Base-by-base conservation (phyloP, 1,284 basidiomycete genomes). In the Wallemia ichthyophaga region DNA sequence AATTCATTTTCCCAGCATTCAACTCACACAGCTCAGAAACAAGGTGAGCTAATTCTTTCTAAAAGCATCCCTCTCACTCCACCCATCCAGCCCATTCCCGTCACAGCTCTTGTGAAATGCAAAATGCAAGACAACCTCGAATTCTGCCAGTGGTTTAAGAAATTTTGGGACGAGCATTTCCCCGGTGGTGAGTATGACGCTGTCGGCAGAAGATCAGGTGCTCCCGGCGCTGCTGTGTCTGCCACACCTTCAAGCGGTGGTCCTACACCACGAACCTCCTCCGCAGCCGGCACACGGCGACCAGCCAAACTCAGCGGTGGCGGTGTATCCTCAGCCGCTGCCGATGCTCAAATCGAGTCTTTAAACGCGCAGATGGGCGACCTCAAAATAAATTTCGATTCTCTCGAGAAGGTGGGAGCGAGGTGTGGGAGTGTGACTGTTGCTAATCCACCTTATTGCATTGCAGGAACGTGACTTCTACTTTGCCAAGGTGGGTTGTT, bases 101-200 rank as follows among this genome's bases (percentile, higher is more conserved):
- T 99, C 26, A 91, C 95, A 64, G 82, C 76, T 65, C 78, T 99
- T 59, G 80, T 89, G 57, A 92, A 92, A 72, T 98, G 92, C 76
- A 96, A 96, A 75, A 98, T 98, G 92, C 94, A 96, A 71, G 94
- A 98, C 72, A 99, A 99, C 71, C 81, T 99, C 65, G 94, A 99
- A 70, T 98, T 98, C 72, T 69, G 92, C 60, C 92, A 99, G 71
- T 98, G 92, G 92, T 76, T 88, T 67, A 91, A 91, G 69, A 83
- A 83, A 59, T 95, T 82, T 71, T 98, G 94, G 92, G 89, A 96
- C 67, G 72, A 78, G 56, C 86, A 94, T 73, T 91, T 81, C 68
- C 79, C 81, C 2, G 92, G 91, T 0, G 81, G 85, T 60, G 76
- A 75, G 5, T 99, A 99, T 68, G 89, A 98, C 68, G 75, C 94